These are phyloP conservation scores for Fusarium tuaranense DNA, from an alignment of 2,329 filamentous ascomycete genomes.

Conservation along the genomic window DNA sequence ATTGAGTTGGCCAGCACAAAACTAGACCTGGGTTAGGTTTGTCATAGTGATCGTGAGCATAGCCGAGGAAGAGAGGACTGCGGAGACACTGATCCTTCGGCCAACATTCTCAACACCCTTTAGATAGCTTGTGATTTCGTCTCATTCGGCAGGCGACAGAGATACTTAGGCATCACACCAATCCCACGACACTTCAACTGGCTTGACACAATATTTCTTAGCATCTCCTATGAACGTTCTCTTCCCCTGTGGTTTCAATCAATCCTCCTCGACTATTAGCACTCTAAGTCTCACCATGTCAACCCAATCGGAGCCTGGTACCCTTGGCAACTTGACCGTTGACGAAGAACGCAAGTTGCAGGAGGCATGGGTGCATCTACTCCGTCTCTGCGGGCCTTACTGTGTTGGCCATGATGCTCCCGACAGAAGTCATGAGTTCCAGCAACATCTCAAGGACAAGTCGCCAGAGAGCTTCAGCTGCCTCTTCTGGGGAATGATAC, in stretches of 20 bases:
- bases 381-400: conserved; percentile 25
- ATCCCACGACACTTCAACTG: not conserved
- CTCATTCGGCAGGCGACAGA: not conserved
- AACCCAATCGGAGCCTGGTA: conserved; percentile 22
- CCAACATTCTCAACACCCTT: not conserved
- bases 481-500: conserved; percentile 25
- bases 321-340: conserved; percentile 29
- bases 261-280: conserved; percentile 11
- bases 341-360: conserved; percentile 29
- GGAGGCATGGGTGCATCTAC: conserved; percentile 35
- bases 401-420: not conserved
- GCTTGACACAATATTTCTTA: not conserved
- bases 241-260: not conserved
- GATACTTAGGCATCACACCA: not conserved
- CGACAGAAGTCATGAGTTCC: conserved; percentile 14
- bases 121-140: not conserved
- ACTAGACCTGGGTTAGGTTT: not conserved
- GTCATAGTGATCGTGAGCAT: not conserved
- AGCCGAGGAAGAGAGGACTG: not conserved
- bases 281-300: conserved; percentile 28
- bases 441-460: conserved; percentile 13
- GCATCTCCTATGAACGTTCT: conserved; percentile 1
- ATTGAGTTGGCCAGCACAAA: not conserved
- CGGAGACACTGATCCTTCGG: not conserved
- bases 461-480: conserved; percentile 25